A percentile compares a stretch with the other conserved stretches of the same genome.
Conservation (phyloP, 148 eudicot genomes). For the Rhododendron griersonianum region DNA sequence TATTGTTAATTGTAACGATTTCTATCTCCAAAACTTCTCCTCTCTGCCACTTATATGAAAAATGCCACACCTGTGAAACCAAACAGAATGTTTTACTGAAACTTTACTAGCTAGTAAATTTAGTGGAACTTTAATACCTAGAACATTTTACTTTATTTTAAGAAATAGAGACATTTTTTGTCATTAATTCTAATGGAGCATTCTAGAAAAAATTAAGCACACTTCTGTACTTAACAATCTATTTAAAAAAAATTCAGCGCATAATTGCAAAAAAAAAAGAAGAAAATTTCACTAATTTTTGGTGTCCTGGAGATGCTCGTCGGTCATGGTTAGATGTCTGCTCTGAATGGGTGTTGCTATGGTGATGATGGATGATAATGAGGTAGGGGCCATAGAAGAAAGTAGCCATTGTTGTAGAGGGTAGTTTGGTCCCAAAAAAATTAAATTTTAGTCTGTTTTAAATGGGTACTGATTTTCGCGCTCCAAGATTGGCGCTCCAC, state of each 20-base stretch:
- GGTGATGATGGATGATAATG: neutral
- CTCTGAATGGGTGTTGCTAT: neutral
- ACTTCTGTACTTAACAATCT: neutral
- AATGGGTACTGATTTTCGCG: too few species aligned
- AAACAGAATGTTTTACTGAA: neutral
- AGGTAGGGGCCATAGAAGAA: neutral
- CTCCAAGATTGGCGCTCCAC: too few species aligned
- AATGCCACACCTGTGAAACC: neutral
- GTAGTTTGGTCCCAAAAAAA: neutral
- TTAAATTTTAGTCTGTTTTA: neutral
- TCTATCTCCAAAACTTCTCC: neutral
- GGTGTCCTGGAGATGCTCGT: neutral
- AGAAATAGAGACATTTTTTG: too few species aligned
- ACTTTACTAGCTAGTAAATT: neutral
- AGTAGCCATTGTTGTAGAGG: neutral
- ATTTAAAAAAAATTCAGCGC: neutral
- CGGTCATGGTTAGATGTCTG: neutral
- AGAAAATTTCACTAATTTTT: neutral
- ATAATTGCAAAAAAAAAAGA: neutral
- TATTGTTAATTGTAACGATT: too few species aligned
- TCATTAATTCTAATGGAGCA: neutral
- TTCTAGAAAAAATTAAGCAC: neutral
- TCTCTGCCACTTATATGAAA: neutral
- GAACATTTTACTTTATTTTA: too few species aligned
- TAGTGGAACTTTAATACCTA: too few species aligned